Conservation (phyloP, 306 rosid species). For the Comarum palustre region DNA sequence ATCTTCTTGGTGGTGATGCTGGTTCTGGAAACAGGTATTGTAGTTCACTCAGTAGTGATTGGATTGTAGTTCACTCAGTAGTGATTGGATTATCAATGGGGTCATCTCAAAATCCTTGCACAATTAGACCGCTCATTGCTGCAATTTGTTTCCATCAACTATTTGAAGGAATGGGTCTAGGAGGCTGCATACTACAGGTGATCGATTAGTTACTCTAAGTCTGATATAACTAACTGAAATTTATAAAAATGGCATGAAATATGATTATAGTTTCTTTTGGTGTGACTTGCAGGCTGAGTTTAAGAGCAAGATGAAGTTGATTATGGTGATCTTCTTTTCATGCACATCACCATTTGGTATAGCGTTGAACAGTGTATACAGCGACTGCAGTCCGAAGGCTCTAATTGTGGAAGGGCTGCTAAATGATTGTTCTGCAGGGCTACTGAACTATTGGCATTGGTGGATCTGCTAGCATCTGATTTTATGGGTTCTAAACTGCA, state of each 20-base stretch:
- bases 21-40: constrained; percentile 62
- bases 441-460: constrained; percentile 62
- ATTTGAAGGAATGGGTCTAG: constrained; percentile 72
- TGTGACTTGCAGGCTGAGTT: constrained; percentile 48
- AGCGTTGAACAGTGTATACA: constrained; percentile 45
- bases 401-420: constrained; percentile 62
- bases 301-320: constrained; percentile 34
- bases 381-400: constrained; percentile 43
- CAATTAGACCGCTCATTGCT: constrained; percentile 61
- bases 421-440: constrained; percentile 62
- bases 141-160: constrained; percentile 80
- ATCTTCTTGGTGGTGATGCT: constrained; percentile 20
- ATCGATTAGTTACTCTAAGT: neutral
- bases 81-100: constrained; percentile 76
- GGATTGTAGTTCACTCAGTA: constrained; percentile 78
- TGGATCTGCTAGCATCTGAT: constrained; percentile 53
- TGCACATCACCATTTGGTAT: constrained; percentile 68
- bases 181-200: constrained; percentile 73
- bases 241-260: neutral
- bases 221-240: neutral
- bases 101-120: constrained; percentile 64
- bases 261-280: neutral
- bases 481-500: constrained; percentile 60
- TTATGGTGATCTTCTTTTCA: constrained; percentile 59
- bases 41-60: constrained; percentile 77